Evolutionary conservation across 2,329 filamentous ascomycete genomes (phyloP), one percentile per base, ranked within the genome.

Genomic region (Alternaria hordeiaustralica): DNA sequence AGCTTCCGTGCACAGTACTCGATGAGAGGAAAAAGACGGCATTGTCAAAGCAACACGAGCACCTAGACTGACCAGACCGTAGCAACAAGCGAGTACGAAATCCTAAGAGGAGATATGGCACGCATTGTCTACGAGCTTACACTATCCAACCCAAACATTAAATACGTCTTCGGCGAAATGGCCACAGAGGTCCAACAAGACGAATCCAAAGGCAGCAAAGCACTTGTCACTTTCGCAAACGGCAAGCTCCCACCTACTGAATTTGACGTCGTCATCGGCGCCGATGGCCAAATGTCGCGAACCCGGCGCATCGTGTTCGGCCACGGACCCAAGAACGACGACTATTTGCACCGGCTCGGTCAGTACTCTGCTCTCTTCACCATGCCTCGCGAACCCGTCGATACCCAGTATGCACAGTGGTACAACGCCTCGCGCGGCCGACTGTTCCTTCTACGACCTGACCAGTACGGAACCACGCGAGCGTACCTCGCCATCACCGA

Each of bases 71-170:
- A 33, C 30, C 12, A 15, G 12, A 33, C 15, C 30, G 15, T 15
- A 33, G 78, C 86, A 47, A 86, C 84, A 0, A 84, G 82, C 62
- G 87, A 90, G 60, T 88, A 82, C 63, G 88, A 90, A 77, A 85
- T 90, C 53, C 85, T 90, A 82, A 80, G 87, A 9, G 87, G 85
- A 0, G 85, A 88, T 56, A 70, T 90, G n/a, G 82, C 83, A 5
- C 74, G 78, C 11, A 77, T 89, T 3, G 71, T 89, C 1, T 84
- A 85, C 67, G 80, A 86, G 13, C 77, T 75, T 2, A 81, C 78
- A 55, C 58, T 66, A 21, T 21, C 74, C 49, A 54, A 64, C 11
- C 55, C 72, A 6, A 57, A 74, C 6, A 73, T 80, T 9, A 68
- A 73, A 15, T 79, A 80, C 51, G 49, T 79, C 2, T 82, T 82